Base-by-base conservation (phyloP, 345 rosid genomes). In the Microcos paniculata region DNA sequence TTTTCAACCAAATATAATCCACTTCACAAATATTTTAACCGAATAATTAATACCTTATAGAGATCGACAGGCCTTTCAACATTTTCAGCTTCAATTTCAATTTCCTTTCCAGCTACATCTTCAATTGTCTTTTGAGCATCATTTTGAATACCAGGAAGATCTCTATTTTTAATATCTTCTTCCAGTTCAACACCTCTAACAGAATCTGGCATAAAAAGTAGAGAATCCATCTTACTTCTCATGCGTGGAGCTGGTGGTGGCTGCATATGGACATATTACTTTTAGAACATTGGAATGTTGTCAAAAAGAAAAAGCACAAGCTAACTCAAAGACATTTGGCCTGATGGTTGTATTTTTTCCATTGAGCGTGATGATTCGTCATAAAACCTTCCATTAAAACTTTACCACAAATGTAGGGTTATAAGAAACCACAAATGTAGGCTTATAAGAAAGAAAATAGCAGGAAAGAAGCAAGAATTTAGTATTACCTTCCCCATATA, bases 21-120 rank as follows among this genome's bases (percentile, higher is more conserved):
- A 64, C 49, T 19, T 38, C 62, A 73, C 65, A 49, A 21, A 59
- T 3, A 28, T 52, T 55, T 57, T 52, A 65, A 70, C 67, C 51
- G 73, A 70, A 74, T 38, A 74, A 61, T 61, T n/a, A 66, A 57
- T 87, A 92, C 99, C 98, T 96, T 93, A 81, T 93, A 96, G 9
- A 96, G 94, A 88, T 96, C 99, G 79, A 96, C 97, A 16, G 97
- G 98, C 83, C 95, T 88, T 86, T 91, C 98, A 33, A 96, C 87
- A 82, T 87, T 91, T 87, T 90, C 97, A 77, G 81, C 85, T 84
- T 86, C 84, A 19, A 76, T 85, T 77, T 88, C 90, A 69, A 73
- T 79, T 70, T 87, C 94, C 75, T 82, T 82, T 24, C 75, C 84
- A 72, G 82, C 76, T 46, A 74, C 77, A 59, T 73, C 82, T 77